Evolutionary conservation across 176 grass and related monocot genomes (phyloP).

Genomic region (Puccinellia tenuiflora): DNA sequence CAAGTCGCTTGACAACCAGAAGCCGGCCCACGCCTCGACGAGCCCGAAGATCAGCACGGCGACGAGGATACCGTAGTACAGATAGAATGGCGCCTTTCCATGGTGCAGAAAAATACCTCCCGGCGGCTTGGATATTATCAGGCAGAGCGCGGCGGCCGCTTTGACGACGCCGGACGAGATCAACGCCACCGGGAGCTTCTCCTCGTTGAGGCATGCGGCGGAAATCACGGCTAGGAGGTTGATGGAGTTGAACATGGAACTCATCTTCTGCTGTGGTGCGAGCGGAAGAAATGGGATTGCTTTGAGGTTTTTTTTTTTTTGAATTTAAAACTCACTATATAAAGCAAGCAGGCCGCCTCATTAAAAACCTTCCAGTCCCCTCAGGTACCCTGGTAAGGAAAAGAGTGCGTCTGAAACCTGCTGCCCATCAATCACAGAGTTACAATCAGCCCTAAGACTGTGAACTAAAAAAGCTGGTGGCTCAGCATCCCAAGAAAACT

Average conservation of each 20-base stretch:
- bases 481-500: no score
- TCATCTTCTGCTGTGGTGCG: no score
- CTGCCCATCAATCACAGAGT: no score
- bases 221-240: neutral
- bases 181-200: neutral
- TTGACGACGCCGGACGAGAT: neutral
- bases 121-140: neutral
- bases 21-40: neutral
- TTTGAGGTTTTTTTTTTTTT: no score
- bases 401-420: no score
- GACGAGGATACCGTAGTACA: slow-evolving; percentile 9
- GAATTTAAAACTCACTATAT: no score
- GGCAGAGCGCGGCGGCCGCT: neutral
- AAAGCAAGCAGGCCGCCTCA: no score
- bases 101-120: slow-evolving; percentile 11
- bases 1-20: neutral
- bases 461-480: no score
- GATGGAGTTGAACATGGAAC: neutral
- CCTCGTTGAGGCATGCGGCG: neutral
- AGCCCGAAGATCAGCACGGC: neutral
- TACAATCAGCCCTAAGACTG: no score
- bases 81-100: neutral
- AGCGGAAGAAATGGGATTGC: no score
- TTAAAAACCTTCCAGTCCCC: no score
- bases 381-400: no score